Percentiles rank a stretch among this genome's conserved stretches.
Conservation (phyloP, 2,329 filamentous ascomycete species). For the Hysterium pulicare region DNA sequence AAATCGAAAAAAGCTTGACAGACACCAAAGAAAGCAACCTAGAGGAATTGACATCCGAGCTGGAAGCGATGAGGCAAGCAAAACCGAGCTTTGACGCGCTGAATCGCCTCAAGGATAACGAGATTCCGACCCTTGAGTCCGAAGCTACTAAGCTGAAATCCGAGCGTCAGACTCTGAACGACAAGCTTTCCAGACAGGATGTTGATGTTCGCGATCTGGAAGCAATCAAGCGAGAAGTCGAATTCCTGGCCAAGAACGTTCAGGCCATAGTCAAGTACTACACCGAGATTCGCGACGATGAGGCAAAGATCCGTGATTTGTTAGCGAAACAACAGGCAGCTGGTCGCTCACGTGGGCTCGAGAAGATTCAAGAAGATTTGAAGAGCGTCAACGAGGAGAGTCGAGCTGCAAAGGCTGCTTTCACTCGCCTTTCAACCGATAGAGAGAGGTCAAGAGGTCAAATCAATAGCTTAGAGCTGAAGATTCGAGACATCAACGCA, state of each 20-base stretch:
- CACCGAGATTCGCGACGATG: constrained; percentile 68
- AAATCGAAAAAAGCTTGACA: constrained; percentile 50
- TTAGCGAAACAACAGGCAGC: constrained; percentile 70
- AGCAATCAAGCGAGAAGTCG: constrained; percentile 68
- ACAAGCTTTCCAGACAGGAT: constrained; percentile 61
- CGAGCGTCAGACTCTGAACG: constrained; percentile 37
- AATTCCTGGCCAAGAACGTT: constrained; percentile 73
- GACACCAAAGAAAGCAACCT: constrained; percentile 61
- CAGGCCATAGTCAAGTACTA: constrained; percentile 69
- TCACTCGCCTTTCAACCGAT: constrained; percentile 65
- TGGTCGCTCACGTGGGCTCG: constrained; percentile 64
- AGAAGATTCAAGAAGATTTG: constrained; percentile 79
- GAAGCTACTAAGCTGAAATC: constrained; percentile 55
- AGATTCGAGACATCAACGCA: constrained; percentile 70
- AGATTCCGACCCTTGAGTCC: constrained; percentile 66
- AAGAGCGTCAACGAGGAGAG: constrained; percentile 65
- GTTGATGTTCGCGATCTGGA: constrained; percentile 59
- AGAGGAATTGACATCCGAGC: constrained; percentile 56
- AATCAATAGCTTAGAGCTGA: constrained; percentile 69
- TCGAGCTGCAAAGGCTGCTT: constrained; percentile 59
- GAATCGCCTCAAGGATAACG: constrained; percentile 61
- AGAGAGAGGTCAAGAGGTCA: constrained; percentile 68
- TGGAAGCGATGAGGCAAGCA: constrained; percentile 56
- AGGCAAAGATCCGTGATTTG: constrained; percentile 71
- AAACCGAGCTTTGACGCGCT: constrained; percentile 69